Percentiles rank a stretch among this genome's conserved stretches.
Evolutionary conservation across 2,329 filamentous ascomycete genomes (phyloP).

Genomic region (Plectosphaerella cucumerina): DNA sequence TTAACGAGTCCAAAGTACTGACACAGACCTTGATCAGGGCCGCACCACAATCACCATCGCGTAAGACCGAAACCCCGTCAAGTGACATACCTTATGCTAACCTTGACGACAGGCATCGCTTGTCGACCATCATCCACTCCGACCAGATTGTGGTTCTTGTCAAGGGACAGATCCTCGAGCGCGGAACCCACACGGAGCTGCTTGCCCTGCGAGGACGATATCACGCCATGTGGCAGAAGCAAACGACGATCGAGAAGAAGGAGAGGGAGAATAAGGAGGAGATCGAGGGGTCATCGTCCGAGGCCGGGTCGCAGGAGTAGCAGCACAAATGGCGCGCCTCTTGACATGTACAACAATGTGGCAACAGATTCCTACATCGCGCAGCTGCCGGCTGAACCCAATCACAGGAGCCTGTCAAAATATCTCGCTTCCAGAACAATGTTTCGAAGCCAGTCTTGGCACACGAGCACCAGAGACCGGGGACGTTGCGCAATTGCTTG

Average conservation of each 20-base stretch:
- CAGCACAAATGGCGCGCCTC: not conserved
- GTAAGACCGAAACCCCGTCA: slow-evolving; percentile 16
- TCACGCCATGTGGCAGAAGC: slow-evolving; percentile 48
- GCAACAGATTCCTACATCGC: no score
- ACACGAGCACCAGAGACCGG: no score
- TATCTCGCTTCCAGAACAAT: no score
- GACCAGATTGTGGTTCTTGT: slow-evolving; percentile 52
- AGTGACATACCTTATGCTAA: not conserved
- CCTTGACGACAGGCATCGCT: slow-evolving; percentile 36
- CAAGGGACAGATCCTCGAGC: slow-evolving; percentile 45
- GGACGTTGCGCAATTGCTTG: no score
- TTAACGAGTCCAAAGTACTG: no score
- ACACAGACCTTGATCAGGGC: no score
- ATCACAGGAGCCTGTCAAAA: no score
- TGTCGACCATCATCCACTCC: slow-evolving; percentile 53
- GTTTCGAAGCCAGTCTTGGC: no score
- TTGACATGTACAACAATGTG: not conserved
- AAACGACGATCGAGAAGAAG: slow-evolving; percentile 37
- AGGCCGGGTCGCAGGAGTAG: not conserved
- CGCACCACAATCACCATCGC: slow-evolving; percentile 51
- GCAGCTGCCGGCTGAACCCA: no score
- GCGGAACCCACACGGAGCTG: slow-evolving; percentile 44
- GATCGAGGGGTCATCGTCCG: slow-evolving; percentile 6
- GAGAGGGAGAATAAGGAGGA: slow-evolving; percentile 24
- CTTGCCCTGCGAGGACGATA: slow-evolving; percentile 42